A percentile compares a stretch with the other conserved stretches of the same genome.
These are phyloP conservation scores for Apiospora rasikravindrae DNA, from an alignment of 2,329 filamentous ascomycete genomes.

Conservation along the genomic window DNA sequence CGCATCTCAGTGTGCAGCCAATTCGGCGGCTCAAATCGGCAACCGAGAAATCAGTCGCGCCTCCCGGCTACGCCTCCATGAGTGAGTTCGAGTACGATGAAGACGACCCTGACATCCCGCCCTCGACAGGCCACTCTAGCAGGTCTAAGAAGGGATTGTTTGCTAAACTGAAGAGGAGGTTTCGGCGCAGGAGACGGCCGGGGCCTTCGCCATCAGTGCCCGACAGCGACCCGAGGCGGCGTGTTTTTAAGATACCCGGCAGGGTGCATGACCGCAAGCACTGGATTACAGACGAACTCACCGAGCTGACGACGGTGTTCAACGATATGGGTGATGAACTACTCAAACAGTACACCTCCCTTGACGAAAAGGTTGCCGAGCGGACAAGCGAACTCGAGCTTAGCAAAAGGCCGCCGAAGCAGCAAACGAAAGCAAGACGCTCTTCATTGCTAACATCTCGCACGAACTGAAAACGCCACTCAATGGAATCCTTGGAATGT, in stretches of 20 bases:
- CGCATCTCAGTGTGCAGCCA: slow-evolving; percentile 80
- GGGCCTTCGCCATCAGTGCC: slow-evolving; percentile 36
- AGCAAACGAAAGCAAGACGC: slow-evolving; percentile 95
- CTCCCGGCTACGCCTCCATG: slow-evolving; percentile 61
- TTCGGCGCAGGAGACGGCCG: slow-evolving; percentile 46
- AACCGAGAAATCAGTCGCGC: slow-evolving; percentile 74
- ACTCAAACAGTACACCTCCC: slow-evolving; percentile 80
- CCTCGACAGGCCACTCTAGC: slow-evolving; percentile 30
- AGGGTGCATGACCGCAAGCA: slow-evolving; percentile 80
- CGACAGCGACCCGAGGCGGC: slow-evolving; percentile 49
- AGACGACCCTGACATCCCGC: slow-evolving; percentile 45
- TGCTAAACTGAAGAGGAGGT: slow-evolving; percentile 28
- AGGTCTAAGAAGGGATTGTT: slow-evolving; percentile 51
- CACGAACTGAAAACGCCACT: slow-evolving; percentile 90
- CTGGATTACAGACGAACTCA: slow-evolving; percentile 81
- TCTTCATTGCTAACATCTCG: slow-evolving; percentile 95
- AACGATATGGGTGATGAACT: slow-evolving; percentile 95
- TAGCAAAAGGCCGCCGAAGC: slow-evolving; percentile 92
- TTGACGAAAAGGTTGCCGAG: slow-evolving; percentile 85
- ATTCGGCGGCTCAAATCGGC: slow-evolving; percentile 78
- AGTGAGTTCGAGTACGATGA: slow-evolving; percentile 53
- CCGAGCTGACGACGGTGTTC: slow-evolving; percentile 83
- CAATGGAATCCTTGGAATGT: slow-evolving; percentile 95
- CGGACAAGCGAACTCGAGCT: slow-evolving; percentile 84
- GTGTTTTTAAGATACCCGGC: slow-evolving; percentile 81